Base-by-base conservation (phyloP, 345 rosid genomes). In the Camelina laxa region DNA sequence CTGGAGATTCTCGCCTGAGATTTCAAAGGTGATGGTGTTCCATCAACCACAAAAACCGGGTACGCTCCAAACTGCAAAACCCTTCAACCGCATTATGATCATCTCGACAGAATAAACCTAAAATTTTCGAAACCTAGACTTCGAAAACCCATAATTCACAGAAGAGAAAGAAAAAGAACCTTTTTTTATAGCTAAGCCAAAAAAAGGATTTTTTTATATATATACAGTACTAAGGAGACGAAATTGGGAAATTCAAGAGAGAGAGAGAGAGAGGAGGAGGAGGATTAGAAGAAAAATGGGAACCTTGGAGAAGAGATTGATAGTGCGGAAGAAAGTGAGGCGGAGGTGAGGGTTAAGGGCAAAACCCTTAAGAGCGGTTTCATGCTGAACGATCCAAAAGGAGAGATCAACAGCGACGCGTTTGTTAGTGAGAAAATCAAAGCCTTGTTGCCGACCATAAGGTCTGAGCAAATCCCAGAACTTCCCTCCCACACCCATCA, bases 401-500 rank as follows among this genome's bases (percentile, higher is more conserved):
- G 98, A 95, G 19, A 95, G 89, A 73, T 95, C 98, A 57, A 95
- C 87, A 12, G 97, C 94, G 38, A 95, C 94, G 41, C 88, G 83
- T 74, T 90, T 92, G 35, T 82, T 77, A 45, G 92, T 85, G 79
- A 95, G 79, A 84, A 35, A 88, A 80, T 85, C 90, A 69, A 72
- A 83, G 9, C 91, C 96, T 72, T 92, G 80, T 21, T 38, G 65
- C 8, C 80, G 82, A 22, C 79, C 87, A 41, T 79, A 82, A 82
- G 97, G 98, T 77, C 82, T 89, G 9, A 90, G 73, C 81, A 88
- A 69, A 41, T 89, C 97, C 97, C 99, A 95, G 84, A 95, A 92
- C n/a, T 87, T 88, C 21, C 94, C 94, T 20, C 97, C 94, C 9
- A 89, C 89, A 16, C 97, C 99, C 97, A 92, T 88, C 60, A 48